Conservation (phyloP, 257 asterid species). For the Gardenia jasminoides region DNA sequence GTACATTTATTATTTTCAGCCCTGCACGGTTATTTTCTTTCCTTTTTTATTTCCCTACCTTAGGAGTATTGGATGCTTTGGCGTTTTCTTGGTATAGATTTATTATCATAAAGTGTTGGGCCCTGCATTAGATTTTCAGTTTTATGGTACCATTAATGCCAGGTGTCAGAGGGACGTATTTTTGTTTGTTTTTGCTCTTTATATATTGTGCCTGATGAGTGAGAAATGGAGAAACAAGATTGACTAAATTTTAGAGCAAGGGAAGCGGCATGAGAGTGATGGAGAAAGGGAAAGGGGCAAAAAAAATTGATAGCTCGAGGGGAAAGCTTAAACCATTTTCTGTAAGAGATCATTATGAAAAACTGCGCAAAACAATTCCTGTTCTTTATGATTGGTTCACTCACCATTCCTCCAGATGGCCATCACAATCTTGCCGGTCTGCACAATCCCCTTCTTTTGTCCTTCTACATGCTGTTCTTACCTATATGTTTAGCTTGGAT, state of each 20-base stretch:
- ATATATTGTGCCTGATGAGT: not conserved
- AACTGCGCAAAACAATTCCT: not conserved
- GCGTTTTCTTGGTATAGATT: not conserved
- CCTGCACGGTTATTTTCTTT: not conserved
- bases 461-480: not conserved
- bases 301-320: not conserved
- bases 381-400: conserved; percentile 6
- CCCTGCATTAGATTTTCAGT: not conserved
- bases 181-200: not conserved
- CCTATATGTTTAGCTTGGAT: not conserved
- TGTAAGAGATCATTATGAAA: not conserved
- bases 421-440: conserved; percentile 10
- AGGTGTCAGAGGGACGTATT: not conserved
- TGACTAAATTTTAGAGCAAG: not conserved
- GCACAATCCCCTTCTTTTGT: not conserved
- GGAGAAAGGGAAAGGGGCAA: not conserved
- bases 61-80: too few relatives aligned
- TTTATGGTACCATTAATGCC: not conserved
- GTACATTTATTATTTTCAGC: not conserved
- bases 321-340: not conserved
- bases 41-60: not conserved
- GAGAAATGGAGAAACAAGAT: not conserved
- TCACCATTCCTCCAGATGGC: conserved; percentile 7
- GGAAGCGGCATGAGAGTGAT: not conserved
- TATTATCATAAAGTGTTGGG: not conserved